Percentiles rank a stretch among this genome's conserved stretches.
These are phyloP conservation scores for Blastobotrys attinorum DNA, from an alignment of 805 yeast species.

Conservation along the genomic window DNA sequence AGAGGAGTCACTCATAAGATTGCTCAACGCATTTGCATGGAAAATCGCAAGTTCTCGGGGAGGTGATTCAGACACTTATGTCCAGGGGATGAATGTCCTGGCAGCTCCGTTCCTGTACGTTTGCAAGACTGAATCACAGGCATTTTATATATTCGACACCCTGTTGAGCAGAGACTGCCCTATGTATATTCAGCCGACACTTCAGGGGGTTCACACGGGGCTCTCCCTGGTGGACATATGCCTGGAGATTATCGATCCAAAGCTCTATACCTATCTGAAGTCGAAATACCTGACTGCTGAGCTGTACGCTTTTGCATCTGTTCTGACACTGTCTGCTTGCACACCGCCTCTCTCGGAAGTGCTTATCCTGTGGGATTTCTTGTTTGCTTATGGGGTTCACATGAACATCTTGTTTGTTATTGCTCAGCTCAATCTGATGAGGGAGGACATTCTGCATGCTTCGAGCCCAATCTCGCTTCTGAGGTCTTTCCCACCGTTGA, in stretches of 20 bases:
- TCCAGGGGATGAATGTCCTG: constrained; percentile 88
- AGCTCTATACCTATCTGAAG: constrained; percentile 49
- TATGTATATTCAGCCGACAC: constrained; percentile 63
- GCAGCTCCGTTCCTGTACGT: constrained; percentile 77
- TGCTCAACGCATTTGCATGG: constrained; percentile 65
- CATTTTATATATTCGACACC: constrained; percentile 61
- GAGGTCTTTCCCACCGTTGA: constrained; percentile 62
- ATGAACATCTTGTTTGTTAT: constrained; percentile 77
- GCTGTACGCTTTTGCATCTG: constrained; percentile 70
- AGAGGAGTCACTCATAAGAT: constrained; percentile 60
- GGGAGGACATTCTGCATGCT: constrained; percentile 53
- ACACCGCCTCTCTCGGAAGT: constrained; percentile 78
- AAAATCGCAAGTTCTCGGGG: constrained; percentile 1
- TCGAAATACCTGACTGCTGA: constrained; percentile 71
- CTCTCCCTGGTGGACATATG: constrained; percentile 62
- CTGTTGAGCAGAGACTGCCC: constrained; percentile 63
- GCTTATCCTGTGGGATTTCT: constrained; percentile 77
- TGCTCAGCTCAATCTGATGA: constrained; percentile 67
- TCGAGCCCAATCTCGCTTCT: constrained; percentile 66
- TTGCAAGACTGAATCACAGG: constrained; percentile 76
- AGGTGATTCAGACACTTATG: constrained; percentile 41
- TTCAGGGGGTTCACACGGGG: constrained; percentile 79
- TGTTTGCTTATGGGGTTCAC: constrained; percentile 86
- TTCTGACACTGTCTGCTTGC: constrained; percentile 78
- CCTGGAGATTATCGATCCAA: constrained; percentile 63